Percentiles rank a stretch among this genome's conserved stretches.
Conservation (phyloP, 768 basidiomycete genomes). For the Russula sp. region DNA sequence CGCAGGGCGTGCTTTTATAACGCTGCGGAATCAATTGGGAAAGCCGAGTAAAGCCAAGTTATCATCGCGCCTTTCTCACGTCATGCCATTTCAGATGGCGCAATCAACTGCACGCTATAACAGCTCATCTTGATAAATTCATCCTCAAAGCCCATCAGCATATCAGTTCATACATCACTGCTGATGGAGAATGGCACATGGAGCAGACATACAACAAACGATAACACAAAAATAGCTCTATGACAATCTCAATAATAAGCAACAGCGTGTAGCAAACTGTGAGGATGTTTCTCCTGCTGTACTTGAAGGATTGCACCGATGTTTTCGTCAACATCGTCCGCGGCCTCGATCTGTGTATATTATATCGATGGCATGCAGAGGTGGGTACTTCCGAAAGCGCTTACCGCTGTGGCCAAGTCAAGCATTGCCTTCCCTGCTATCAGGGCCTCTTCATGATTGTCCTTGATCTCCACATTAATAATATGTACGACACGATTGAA, state of each 20-base stretch:
- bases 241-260: slow-evolving; percentile 64
- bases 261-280: slow-evolving; percentile 84
- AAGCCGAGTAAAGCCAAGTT: too few species aligned
- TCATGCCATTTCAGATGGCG: slow-evolving; percentile 4
- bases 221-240: background rate
- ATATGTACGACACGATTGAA: slow-evolving; percentile 91
- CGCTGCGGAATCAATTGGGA: background rate
- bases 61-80: slow-evolving; percentile 65
- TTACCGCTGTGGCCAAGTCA: slow-evolving; percentile 81
- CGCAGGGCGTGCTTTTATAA: background rate
- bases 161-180: background rate
- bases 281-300: slow-evolving; percentile 89
- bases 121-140: background rate
- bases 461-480: slow-evolving; percentile 97
- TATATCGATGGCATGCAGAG: background rate
- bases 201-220: background rate
- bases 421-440: slow-evolving; percentile 95
- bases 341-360: slow-evolving; percentile 66
- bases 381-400: slow-evolving; percentile 29
- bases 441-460: slow-evolving; percentile 96
- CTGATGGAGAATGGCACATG: background rate
- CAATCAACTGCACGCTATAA: background rate
- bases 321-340: slow-evolving; percentile 83
- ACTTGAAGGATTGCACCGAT: slow-evolving; percentile 79
- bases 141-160: background rate